Evolutionary conservation across 2,329 filamentous ascomycete species (phyloP).

Genomic region (Ilyonectria robusta): DNA sequence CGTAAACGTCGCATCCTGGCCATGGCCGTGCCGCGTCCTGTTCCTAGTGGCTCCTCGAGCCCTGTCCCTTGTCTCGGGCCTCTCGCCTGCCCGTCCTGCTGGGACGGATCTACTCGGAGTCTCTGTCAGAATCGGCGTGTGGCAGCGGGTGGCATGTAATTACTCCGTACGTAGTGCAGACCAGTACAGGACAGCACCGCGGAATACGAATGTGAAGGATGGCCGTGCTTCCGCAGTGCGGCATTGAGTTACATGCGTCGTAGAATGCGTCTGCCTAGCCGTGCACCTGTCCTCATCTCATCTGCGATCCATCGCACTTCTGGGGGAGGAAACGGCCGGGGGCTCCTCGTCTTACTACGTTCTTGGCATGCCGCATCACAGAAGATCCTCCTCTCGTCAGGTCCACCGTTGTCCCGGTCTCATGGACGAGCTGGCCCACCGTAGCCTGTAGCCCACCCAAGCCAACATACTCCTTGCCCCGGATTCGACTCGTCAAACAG

Average conservation of each 20-base stretch:
- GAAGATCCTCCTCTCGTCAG: slow-evolving; percentile 1
- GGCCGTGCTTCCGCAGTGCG: neutral
- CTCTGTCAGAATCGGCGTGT: slow-evolving; percentile 18
- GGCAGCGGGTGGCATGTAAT: slow-evolving; percentile 5
- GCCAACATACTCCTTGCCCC: neutral
- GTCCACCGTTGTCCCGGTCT: slow-evolving; percentile 21
- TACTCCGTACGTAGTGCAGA: neutral
- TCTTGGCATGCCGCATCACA: neutral
- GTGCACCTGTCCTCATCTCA: slow-evolving; percentile 1
- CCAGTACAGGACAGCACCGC: neutral
- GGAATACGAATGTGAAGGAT: neutral
- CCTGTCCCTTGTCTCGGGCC: slow-evolving; percentile 29
- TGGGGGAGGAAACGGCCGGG: neutral
- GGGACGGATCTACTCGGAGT: slow-evolving; percentile 35
- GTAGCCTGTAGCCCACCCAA: neutral
- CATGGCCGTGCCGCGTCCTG: slow-evolving; percentile 27
- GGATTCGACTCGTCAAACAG: slow-evolving; percentile 26
- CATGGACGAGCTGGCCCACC: slow-evolving; percentile 23
- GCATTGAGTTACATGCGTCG: too few relatives aligned
- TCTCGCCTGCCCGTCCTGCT: slow-evolving; percentile 34
- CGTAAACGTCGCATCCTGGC: slow-evolving; percentile 11
- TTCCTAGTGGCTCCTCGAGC: slow-evolving; percentile 34
- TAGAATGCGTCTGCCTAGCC: neutral
- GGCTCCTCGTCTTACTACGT: neutral
- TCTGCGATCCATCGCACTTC: slow-evolving; percentile 1